Evolutionary conservation across 345 rosid species (phyloP), one percentile per base, ranked within the genome.

Genomic region (Populus alba): DNA sequence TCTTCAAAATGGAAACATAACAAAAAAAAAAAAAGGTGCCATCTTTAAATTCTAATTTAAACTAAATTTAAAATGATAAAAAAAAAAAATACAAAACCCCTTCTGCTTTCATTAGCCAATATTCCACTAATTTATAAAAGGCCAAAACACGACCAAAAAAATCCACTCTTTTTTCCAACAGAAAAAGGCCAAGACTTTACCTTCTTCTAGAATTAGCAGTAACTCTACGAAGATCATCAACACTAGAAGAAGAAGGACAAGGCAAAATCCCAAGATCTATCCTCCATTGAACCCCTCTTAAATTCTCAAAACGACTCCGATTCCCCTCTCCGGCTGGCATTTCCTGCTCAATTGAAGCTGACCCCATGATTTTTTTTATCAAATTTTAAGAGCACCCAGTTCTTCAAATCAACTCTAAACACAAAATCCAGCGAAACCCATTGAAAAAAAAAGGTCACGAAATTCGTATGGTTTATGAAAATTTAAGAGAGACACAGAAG

Each of bases 121-220:
- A 51, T 22, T 59, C 4, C 6, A 59, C 11, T n/a, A 23, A 59
- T 59, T 5, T 10, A 59, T n/a, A 23, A n/a, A 23, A 59, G 23
- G 1, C 27, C 65, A 23, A 59, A 57, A 59, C 2, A 23, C 9
- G 29, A 59, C 61, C 0, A 3, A 23, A 57, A 55, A 57, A 57
- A 22, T 22, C 27, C 25, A n/a, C 23, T 22, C 4, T 59, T 25
- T 59, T 12, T 59, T 59, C 22, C 25, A 23, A 47, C 45, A 41
- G 15, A 29, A 47, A 38, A 59, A 63, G 37, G 25, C 23, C 13
- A 25, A n/a, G 72, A 63, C 7, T 25, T 39, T 51, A 96, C 99
- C 98, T 87, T 79, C 99, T 75, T 78, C 99, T 91, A 79, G 91
- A 89, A 85, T 92, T 93, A 31, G 99, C 99, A 0, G 97, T 91